Percentiles rank a stretch among this genome's conserved stretches.
phyloP scores from a whole-genome alignment of 2,329 filamentous ascomycete genomes.

The Akanthomyces dipterigenus region DNA sequence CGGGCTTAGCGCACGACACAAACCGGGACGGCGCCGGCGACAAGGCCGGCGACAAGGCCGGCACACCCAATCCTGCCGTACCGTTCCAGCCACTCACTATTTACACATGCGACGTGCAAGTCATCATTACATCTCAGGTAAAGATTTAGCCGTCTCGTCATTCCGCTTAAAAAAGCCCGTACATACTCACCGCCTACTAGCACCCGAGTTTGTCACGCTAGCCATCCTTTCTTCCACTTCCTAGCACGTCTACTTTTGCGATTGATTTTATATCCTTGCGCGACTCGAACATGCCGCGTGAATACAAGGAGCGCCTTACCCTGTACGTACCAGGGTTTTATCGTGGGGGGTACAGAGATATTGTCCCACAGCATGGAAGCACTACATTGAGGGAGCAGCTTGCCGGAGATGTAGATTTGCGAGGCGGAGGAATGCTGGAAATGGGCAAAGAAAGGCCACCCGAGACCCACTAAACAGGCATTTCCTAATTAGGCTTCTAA shows the following conservation, averaged over 20 bases:
- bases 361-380: not conserved
- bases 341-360: not conserved
- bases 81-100: not conserved
- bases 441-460: not conserved
- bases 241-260: too few relatives aligned
- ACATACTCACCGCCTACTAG: too few relatives aligned
- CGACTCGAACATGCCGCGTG: too few relatives aligned
- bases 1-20: constrained; percentile 4
- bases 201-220: too few relatives aligned
- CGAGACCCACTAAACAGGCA: not conserved
- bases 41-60: too few relatives aligned
- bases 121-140: too few relatives aligned
- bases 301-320: too few relatives aligned
- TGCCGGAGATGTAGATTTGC: not conserved
- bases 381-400: not conserved
- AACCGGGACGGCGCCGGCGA: not conserved
- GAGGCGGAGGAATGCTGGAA: not conserved
- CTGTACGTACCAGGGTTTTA: not conserved
- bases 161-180: too few relatives aligned
- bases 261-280: too few relatives aligned
- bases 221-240: too few relatives aligned
- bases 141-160: too few relatives aligned
- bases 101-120: not conserved
- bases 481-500: constrained; percentile 12
- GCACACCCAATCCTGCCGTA: not conserved